A percentile compares a stretch with the other conserved stretches of the same genome.
Evolutionary conservation across 2,329 filamentous ascomycete species (phyloP).

Genomic region (Aureobasidium pullulans): DNA sequence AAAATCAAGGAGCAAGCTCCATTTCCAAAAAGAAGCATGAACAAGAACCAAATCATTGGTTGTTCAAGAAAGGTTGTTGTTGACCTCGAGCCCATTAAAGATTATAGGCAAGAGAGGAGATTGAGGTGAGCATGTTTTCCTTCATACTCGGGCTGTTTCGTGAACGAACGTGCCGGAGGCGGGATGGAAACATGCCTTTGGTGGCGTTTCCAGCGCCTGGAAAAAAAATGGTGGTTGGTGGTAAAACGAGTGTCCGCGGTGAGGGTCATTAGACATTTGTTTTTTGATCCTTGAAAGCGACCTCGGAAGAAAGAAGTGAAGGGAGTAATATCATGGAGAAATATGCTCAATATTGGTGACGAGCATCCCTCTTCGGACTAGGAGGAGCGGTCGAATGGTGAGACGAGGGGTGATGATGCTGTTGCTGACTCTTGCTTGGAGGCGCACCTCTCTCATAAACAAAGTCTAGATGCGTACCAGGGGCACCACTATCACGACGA

Average conservation of each 20-base stretch:
- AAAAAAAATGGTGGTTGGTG: not conserved
- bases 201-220: slow-evolving; percentile 2
- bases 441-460: slow-evolving; percentile 4
- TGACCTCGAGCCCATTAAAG: slow-evolving; percentile 12
- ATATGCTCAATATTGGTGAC: slow-evolving; percentile 1
- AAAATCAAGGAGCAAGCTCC: slow-evolving; percentile 4
- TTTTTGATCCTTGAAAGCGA: not conserved
- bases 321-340: not conserved
- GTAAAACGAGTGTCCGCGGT: not conserved
- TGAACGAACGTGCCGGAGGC: not conserved
- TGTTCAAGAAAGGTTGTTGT: not conserved
- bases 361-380: slow-evolving; percentile 4
- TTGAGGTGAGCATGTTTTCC: not conserved
- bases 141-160: slow-evolving; percentile 4
- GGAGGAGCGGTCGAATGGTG: slow-evolving; percentile 12
- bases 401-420: not conserved
- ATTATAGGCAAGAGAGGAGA: slow-evolving; percentile 6
- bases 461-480: slow-evolving; percentile 12
- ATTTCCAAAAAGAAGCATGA: not conserved
- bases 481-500: slow-evolving; percentile 17
- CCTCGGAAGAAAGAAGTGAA: not conserved
- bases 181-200: not conserved
- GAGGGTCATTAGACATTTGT: not conserved
- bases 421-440: not conserved
- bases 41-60: not conserved